Evolutionary conservation across 2,329 filamentous ascomycete species (phyloP).

Genomic region (Paraphoma chrysanthemicola): DNA sequence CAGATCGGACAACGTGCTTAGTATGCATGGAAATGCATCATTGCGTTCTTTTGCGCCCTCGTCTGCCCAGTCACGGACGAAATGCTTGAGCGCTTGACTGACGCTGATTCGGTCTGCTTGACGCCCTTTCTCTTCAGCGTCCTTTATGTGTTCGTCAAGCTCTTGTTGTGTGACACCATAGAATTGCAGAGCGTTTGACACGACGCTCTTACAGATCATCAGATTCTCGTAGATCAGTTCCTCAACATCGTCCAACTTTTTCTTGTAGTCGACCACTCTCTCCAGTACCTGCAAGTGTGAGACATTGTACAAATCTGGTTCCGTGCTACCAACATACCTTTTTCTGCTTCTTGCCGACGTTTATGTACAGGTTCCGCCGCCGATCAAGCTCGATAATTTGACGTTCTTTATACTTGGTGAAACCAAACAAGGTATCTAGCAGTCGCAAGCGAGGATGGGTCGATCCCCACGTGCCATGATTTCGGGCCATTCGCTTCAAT

Average conservation of each 20-base stretch:
- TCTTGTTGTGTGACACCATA: conserved; percentile 56
- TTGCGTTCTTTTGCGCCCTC: conserved; percentile 57
- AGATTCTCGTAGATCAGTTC: conserved; percentile 55
- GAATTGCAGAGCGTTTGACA: conserved; percentile 54
- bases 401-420: conserved; percentile 23
- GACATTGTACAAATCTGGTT: not conserved
- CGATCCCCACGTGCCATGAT: conserved; percentile 24
- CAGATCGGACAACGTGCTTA: conserved; percentile 28
- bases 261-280: conserved; percentile 21
- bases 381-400: conserved; percentile 28
- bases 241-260: conserved; percentile 56
- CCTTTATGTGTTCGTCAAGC: conserved; percentile 52
- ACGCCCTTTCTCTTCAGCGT: conserved; percentile 43
- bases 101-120: conserved; percentile 57
- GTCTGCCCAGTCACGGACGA: conserved; percentile 63
- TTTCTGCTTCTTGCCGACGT: conserved; percentile 31
- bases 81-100: conserved; percentile 63
- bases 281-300: conserved; percentile 21
- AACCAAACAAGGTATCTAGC: conserved; percentile 26
- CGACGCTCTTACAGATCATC: conserved; percentile 55
- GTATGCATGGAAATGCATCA: conserved; percentile 46
- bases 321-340: conserved; percentile 8
- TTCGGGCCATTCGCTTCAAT: conserved; percentile 24
- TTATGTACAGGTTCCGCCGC: conserved; percentile 31
- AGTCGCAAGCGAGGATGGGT: conserved; percentile 29